Evolutionary conservation across 2,329 filamentous ascomycete genomes (phyloP).

Genomic region (Phialocephala subalpina): DNA sequence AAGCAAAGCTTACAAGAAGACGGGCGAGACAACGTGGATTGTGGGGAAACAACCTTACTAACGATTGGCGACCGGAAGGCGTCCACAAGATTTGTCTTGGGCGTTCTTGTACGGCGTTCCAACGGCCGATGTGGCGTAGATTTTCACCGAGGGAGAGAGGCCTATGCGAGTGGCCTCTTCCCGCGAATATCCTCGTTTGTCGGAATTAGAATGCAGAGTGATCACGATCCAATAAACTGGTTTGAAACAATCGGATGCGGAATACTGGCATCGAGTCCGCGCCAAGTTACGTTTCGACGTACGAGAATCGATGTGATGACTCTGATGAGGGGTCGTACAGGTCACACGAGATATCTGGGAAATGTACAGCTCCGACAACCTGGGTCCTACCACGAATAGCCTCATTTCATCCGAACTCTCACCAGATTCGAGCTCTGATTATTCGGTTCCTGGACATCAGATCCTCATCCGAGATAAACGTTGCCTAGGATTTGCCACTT

Average conservation of each 20-base stretch:
- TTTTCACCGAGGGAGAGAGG: background rate
- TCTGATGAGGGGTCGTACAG: background rate
- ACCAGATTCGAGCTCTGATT: background rate
- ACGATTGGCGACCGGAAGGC: background rate
- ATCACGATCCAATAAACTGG: background rate
- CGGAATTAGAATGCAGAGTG: background rate
- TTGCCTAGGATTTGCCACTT: background rate
- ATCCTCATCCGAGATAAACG: background rate
- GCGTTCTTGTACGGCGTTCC: background rate
- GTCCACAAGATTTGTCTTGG: background rate
- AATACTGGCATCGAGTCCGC: background rate
- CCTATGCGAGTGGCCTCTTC: background rate
- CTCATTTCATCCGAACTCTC: slow-evolving; percentile 1
- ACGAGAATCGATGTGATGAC: background rate
- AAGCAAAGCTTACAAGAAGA: background rate
- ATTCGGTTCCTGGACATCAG: background rate
- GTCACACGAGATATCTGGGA: no score
- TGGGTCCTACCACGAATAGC: background rate
- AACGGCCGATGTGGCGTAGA: slow-evolving; percentile 2
- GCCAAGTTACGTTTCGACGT: background rate
- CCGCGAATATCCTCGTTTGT: background rate
- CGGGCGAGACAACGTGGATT: background rate
- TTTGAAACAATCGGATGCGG: background rate
- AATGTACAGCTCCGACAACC: background rate
- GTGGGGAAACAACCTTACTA: background rate